Percentiles rank a stretch among this genome's conserved stretches.
Evolutionary conservation across 805 yeast genomes (phyloP).

Genomic region (Ogataea naganishii): DNA sequence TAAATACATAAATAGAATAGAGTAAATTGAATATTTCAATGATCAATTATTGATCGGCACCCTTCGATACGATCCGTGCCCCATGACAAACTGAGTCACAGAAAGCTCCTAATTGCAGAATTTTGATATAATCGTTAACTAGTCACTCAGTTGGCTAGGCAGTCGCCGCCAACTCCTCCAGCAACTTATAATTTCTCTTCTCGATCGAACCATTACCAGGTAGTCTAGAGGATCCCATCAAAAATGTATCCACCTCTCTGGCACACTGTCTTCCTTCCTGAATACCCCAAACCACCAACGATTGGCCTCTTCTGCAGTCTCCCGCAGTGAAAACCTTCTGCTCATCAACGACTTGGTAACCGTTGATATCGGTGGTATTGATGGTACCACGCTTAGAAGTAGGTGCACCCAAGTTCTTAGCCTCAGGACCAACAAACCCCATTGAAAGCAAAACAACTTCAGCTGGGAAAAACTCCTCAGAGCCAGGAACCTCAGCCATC

Average conservation of each 20-base stretch:
- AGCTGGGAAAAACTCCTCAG: conserved; percentile 91
- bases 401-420: conserved; percentile 58
- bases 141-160: conserved; percentile 26
- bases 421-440: conserved; percentile 97
- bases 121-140: too few relatives aligned
- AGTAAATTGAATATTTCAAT: too few relatives aligned
- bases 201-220: conserved; percentile 94
- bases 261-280: conserved; percentile 99
- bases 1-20: too few relatives aligned
- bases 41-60: too few relatives aligned
- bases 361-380: conserved; percentile 47
- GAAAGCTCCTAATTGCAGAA: too few relatives aligned
- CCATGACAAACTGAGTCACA: too few relatives aligned
- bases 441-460: conserved; percentile 88
- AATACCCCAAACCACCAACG: conserved; percentile 97
- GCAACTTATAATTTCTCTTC: conserved; percentile 68
- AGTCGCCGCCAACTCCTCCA: conserved; percentile 68
- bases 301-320: conserved; percentile 98
- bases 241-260: conserved; percentile 73
- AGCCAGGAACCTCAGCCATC: conserved; percentile 94
- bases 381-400: conserved; percentile 85
- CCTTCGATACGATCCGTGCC: too few relatives aligned
- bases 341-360: conserved; percentile 54
- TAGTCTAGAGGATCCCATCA: conserved; percentile 71
- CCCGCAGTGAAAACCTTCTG: conserved; percentile 90